Conservation (phyloP, 164 flowering plant species). For the Vitis rotundifolia region DNA sequence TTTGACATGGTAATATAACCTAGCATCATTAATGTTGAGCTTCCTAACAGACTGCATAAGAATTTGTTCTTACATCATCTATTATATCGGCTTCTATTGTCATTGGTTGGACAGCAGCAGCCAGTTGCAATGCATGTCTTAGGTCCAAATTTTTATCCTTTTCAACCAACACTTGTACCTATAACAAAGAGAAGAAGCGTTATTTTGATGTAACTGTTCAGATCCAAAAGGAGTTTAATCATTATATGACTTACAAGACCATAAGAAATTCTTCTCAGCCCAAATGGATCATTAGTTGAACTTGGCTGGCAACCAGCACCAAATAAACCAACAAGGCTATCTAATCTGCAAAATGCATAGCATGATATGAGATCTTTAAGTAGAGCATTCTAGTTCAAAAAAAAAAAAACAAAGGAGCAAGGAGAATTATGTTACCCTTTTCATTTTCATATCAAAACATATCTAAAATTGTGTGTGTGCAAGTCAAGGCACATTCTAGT, state of each 20-base stretch:
- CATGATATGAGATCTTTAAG: neutral
- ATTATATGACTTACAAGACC: constrained; percentile 72
- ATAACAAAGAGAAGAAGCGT: constrained; percentile 18
- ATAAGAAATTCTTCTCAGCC: constrained; percentile 88
- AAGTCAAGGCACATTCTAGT: no score
- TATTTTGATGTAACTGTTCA: neutral
- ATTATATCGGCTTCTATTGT: constrained; percentile 41
- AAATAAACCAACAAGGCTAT: constrained; percentile 92
- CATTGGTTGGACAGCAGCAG: constrained; percentile 79
- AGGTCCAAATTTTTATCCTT: constrained; percentile 72
- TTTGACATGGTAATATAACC: neutral
- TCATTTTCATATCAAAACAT: neutral
- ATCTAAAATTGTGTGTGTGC: neutral
- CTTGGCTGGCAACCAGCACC: constrained; percentile 93
- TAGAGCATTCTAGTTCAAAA: neutral
- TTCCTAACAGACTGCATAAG: neutral
- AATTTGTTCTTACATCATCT: constrained; percentile 57
- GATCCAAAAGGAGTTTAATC: neutral
- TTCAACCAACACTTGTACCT: constrained; percentile 95
- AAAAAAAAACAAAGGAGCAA: neutral
- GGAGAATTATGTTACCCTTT: neutral
- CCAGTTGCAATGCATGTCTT: constrained; percentile 58
- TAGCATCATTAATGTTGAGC: neutral
- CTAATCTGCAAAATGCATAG: constrained; percentile 59
- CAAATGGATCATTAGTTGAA: constrained; percentile 89